These are phyloP conservation scores for Articulospora tetracladia DNA, from an alignment of 495 filamentous ascomycete species.

Conservation along the genomic window DNA sequence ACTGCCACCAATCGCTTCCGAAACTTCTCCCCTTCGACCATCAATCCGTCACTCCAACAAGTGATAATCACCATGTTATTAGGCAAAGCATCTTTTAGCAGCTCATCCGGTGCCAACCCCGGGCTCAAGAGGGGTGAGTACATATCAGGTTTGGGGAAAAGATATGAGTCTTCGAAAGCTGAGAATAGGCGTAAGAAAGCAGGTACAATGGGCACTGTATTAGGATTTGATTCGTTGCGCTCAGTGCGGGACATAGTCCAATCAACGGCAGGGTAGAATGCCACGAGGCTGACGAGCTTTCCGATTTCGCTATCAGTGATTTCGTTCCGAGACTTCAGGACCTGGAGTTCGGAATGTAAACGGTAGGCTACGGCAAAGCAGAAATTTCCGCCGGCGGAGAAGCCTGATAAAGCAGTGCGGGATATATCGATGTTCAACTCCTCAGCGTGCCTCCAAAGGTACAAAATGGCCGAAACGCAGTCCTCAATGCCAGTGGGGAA, in stretches of 20 bases:
- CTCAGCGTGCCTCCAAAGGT: slow-evolving; percentile 52
- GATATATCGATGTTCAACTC: slow-evolving; percentile 51
- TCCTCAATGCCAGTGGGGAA: slow-evolving; percentile 46
- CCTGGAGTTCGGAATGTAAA: slow-evolving; percentile 38
- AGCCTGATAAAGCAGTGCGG: slow-evolving; percentile 71
- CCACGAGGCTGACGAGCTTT: slow-evolving; percentile 43
- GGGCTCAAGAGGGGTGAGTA: slow-evolving; percentile 57
- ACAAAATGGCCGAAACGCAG: slow-evolving; percentile 62
- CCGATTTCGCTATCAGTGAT: slow-evolving; percentile 13
- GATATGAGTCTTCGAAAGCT: slow-evolving; percentile 77
- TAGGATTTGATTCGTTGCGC: slow-evolving; percentile 53
- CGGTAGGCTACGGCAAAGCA: slow-evolving; percentile 70
- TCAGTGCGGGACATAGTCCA: slow-evolving; percentile 70
- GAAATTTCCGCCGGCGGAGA: slow-evolving; percentile 83
- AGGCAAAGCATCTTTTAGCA: slow-evolving; percentile 50
- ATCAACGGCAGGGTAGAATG: slow-evolving; percentile 81
- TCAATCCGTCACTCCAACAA: slow-evolving; percentile 86
- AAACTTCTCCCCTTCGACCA: slow-evolving; percentile 71
- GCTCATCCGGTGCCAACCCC: slow-evolving; percentile 50
- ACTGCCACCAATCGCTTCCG: slow-evolving; percentile 53
- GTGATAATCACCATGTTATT: slow-evolving; percentile 64
- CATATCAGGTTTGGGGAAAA: slow-evolving; percentile 45
- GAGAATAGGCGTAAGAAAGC: slow-evolving; percentile 41
- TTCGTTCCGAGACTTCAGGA: neutral
- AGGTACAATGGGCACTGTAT: slow-evolving; percentile 33